These are phyloP conservation scores for Plantago major DNA, from an alignment of 257 asterid genomes.

Conservation along the genomic window DNA sequence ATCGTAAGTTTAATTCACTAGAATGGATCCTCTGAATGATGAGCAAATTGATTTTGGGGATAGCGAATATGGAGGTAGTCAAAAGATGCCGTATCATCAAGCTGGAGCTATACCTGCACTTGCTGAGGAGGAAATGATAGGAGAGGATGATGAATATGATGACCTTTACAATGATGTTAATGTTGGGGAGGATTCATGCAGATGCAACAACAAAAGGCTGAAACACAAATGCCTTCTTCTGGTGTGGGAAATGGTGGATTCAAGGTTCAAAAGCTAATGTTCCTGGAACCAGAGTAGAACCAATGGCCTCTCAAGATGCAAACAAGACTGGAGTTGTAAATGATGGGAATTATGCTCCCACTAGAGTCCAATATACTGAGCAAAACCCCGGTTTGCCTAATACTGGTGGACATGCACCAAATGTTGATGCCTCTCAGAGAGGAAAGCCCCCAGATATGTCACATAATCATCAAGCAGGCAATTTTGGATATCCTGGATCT, in stretches of 20 bases:
- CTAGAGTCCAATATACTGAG: constrained; percentile 41
- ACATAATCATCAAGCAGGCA: constrained; percentile 46
- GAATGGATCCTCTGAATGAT: constrained; percentile 61
- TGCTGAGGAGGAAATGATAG: constrained; percentile 75
- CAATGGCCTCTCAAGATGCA: constrained; percentile 31
- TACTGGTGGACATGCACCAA: constrained; percentile 30
- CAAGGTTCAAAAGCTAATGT: constrained; percentile 39
- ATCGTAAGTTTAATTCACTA: constrained; percentile 20
- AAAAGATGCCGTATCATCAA: constrained; percentile 61
- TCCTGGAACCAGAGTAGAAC: constrained; percentile 39
- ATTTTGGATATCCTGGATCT: constrained; percentile 54
- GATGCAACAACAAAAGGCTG: constrained; percentile 34
- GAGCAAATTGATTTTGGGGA: constrained; percentile 71
- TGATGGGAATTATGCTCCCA: constrained; percentile 35
- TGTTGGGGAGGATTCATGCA: constrained; percentile 45
- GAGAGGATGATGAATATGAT: constrained; percentile 51
- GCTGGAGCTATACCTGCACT: constrained; percentile 76
- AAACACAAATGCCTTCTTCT: constrained; percentile 40
- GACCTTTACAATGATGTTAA: constrained; percentile 56
- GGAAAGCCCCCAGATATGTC: constrained; percentile 33
- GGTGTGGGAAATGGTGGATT: constrained; percentile 42
- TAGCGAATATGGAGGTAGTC: constrained; percentile 57
- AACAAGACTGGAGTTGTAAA: constrained; percentile 39
- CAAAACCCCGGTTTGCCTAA: constrained; percentile 39
- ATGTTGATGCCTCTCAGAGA: constrained; percentile 39